Percentiles rank a stretch among this genome's conserved stretches.
phyloP scores from a whole-genome alignment of 306 rosid genomes.

The Morella rubra region DNA sequence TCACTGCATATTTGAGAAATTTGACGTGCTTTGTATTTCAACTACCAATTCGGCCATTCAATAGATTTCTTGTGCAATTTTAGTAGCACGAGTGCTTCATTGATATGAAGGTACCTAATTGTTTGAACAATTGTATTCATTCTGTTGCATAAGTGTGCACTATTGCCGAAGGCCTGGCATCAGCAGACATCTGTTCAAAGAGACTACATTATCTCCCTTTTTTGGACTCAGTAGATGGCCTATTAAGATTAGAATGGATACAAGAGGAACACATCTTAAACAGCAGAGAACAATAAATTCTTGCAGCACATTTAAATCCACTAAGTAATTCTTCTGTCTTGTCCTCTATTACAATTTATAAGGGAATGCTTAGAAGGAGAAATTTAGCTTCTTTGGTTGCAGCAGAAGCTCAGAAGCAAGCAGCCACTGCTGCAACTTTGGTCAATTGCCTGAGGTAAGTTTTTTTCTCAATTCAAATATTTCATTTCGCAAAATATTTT shows the following conservation, averaged over 20 bases:
- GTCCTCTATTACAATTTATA: constrained; percentile 31
- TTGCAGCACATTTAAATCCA: not conserved
- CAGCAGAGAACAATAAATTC: not conserved
- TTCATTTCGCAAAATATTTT: constrained; percentile 3
- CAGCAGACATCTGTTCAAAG: not conserved
- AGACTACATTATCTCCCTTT: not conserved
- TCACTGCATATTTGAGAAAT: not conserved
- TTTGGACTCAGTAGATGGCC: not conserved
- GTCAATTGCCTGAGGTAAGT: constrained; percentile 77
- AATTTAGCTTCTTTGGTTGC: constrained; percentile 74
- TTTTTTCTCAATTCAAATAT: constrained; percentile 9
- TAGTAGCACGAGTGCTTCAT: not conserved
- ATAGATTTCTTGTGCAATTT: not conserved
- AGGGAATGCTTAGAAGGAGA: constrained; percentile 87
- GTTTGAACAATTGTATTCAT: not conserved
- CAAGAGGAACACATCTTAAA: not conserved
- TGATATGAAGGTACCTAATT: not conserved
- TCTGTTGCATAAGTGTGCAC: not conserved
- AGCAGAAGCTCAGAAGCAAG: constrained; percentile 87
- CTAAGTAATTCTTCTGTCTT: constrained; percentile 9
- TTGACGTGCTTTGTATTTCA: not conserved
- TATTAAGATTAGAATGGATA: not conserved
- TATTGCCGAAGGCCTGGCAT: not conserved
- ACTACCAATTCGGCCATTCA: not conserved
- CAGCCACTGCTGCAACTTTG: constrained; percentile 61